Percentiles rank a stretch among this genome's conserved stretches.
These are phyloP conservation scores for Monilinia fructigena DNA, from an alignment of 2,329 filamentous ascomycete species.

Conservation along the genomic window DNA sequence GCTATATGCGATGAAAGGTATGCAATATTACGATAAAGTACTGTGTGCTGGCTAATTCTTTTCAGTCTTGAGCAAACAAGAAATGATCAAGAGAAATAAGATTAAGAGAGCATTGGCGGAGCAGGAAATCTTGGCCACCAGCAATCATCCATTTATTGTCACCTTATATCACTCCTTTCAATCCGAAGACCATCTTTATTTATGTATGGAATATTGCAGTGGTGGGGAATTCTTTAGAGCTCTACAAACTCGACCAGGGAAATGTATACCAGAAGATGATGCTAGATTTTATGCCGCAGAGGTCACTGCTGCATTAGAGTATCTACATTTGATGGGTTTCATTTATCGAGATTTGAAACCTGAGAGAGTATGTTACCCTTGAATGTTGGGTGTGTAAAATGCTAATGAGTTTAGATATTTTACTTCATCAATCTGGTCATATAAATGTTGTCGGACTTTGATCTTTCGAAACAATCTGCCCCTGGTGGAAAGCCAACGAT, in stretches of 20 bases:
- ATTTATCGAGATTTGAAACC: conserved; percentile 98
- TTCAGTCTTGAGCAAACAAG: conserved; percentile 94
- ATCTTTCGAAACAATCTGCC: conserved; percentile 96
- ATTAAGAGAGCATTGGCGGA: conserved; percentile 97
- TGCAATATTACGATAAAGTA: conserved; percentile 34
- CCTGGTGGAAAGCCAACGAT: conserved; percentile 94
- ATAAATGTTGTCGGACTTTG: conserved; percentile 99
- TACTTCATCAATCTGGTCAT: conserved; percentile 97
- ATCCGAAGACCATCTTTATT: conserved; percentile 94
- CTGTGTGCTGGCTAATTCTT: conserved; percentile 33
- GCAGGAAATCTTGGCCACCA: conserved; percentile 96
- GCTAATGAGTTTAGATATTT: conserved; percentile 68
- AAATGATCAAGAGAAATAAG: conserved; percentile 99
- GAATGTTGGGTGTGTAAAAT: conserved; percentile 26
- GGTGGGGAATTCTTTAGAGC: conserved; percentile 98
- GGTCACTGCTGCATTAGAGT: conserved; percentile 93
- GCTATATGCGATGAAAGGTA: conserved; percentile 98
- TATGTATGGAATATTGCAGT: conserved; percentile 99
- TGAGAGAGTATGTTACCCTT: conserved; percentile 78
- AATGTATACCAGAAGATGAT: conserved; percentile 95
- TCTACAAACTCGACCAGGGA: conserved; percentile 91
- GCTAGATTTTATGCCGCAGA: conserved; percentile 97
- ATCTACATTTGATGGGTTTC: conserved; percentile 97
- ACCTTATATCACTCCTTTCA: conserved; percentile 99
- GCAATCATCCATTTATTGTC: conserved; percentile 98